Conservation (phyloP, 257 asterid genomes). For the Gynochthodes officinalis region DNA sequence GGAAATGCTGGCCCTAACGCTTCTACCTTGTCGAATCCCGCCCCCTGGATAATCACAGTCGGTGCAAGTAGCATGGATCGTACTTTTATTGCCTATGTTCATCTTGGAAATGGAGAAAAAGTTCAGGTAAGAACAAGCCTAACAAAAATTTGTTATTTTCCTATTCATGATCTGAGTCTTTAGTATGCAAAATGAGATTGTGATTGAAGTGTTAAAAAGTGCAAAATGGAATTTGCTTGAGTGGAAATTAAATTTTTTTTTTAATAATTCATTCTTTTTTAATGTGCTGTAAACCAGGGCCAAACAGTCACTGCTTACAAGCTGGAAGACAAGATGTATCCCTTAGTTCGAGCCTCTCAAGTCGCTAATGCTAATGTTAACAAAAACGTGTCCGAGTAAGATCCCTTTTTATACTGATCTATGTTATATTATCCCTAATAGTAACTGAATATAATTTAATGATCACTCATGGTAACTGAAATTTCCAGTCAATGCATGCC, state of each 20-base stretch:
- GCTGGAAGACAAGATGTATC: slow-evolving; percentile 49
- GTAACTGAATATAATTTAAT: background rate
- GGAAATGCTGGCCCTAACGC: slow-evolving; percentile 74
- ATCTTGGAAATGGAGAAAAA: slow-evolving; percentile 64
- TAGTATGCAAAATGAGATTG: too few relatives aligned
- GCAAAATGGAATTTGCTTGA: too few relatives aligned
- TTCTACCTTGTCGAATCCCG: slow-evolving; percentile 56
- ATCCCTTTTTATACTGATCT: background rate
- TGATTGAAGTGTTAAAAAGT: too few relatives aligned
- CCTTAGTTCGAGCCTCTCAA: slow-evolving; percentile 66
- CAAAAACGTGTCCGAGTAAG: slow-evolving; percentile 48
- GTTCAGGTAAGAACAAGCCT: slow-evolving; percentile 34
- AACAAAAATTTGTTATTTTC: background rate
- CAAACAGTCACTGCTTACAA: slow-evolving; percentile 64
- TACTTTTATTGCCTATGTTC: slow-evolving; percentile 39
- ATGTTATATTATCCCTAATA: background rate
- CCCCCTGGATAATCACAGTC: slow-evolving; percentile 94
- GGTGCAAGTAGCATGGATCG: slow-evolving; percentile 89
- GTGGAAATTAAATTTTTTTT: too few relatives aligned
- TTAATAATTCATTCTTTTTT: background rate
- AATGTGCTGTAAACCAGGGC: slow-evolving; percentile 45
- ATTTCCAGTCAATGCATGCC: slow-evolving; percentile 76
- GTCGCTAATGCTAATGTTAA: slow-evolving; percentile 41
- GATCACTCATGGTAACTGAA: background rate
- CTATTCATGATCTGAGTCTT: background rate